These are phyloP conservation scores for Colletotrichum incanum DNA, from an alignment of 2,329 filamentous ascomycete genomes.

Conservation along the genomic window DNA sequence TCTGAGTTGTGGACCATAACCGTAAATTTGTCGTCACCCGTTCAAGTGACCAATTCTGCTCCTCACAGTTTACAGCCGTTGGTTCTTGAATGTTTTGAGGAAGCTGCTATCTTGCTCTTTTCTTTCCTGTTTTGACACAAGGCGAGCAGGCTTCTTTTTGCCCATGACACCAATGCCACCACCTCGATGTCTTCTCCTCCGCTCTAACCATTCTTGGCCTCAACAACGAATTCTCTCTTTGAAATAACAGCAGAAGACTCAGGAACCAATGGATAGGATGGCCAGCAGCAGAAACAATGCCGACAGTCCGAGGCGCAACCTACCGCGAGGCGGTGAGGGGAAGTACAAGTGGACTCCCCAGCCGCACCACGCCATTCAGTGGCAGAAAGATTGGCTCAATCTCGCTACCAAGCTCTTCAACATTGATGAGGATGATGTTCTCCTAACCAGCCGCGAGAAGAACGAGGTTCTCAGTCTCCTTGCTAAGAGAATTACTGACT, in stretches of 20 bases:
- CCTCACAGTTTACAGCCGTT: too few relatives aligned
- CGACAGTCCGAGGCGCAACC: neutral
- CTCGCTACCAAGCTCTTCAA: slow-evolving; percentile 12
- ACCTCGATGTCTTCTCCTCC: too few relatives aligned
- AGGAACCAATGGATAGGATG: neutral
- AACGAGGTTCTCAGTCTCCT: neutral
- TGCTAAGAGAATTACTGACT: neutral
- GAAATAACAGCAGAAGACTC: too few relatives aligned
- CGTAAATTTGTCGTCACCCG: neutral
- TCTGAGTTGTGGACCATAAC: neutral
- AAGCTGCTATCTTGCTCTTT: neutral
- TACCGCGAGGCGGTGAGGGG: neutral
- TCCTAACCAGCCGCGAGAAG: neutral
- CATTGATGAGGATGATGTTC: neutral
- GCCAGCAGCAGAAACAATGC: too few relatives aligned
- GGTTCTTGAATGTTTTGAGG: accelerated
- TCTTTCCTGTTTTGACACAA: neutral
- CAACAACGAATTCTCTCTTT: neutral
- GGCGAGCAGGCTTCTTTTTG: neutral
- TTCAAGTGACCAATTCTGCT: neutral
- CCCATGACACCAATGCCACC: neutral
- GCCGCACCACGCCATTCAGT: neutral
- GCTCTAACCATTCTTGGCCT: neutral
- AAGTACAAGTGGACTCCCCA: neutral
- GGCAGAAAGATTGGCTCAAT: slow-evolving; percentile 3